Base-by-base conservation (phyloP, 2,329 filamentous ascomycete species). In the Colletotrichum truncatum region DNA sequence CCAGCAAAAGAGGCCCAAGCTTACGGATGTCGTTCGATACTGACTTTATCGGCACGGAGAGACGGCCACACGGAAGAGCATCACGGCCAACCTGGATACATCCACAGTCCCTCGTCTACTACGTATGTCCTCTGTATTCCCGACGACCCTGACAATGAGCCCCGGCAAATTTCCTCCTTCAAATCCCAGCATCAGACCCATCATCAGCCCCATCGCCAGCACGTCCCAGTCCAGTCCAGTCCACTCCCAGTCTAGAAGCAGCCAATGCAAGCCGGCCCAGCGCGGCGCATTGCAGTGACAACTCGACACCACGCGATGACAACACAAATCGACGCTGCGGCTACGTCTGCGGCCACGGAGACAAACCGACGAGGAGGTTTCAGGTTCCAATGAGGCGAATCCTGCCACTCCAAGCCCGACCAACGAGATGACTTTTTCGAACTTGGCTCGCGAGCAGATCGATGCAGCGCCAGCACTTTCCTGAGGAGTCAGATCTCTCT, bases 261-360 rank as follows among this genome's bases (percentile, higher is more conserved):
- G 34, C 45, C 45, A 43, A 52, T 57, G 34, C 43, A 55, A 39
- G 26, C 43, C 53, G 23, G 60, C 43, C 36, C 60, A 52, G 26
- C 41, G 41, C 52, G 41, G 34, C 60, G 60, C 52, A 28, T 64
- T 25, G 46, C 56, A 58, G 53, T 45, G 45, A 51, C 60, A 59
- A 43, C 25, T 51, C 60, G 43, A 41, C 54, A 64, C 45, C 28
- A 34, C 45, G 21, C 52, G 38, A 55, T 55, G 52, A 55, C 52
- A 55, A 45, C 52, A 38, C 52, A 43, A 45, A 53, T 39, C 43
- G 38, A 55, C 52, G 36, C 51, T 54, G 51, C 51, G 34, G 21
- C 49, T 53, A 39, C 34, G 32, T 21, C 32, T 54, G 23, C 25
- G 51, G 28, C 34, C 45, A 43, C 34, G 21, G 53, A 45, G n/a